These are phyloP conservation scores for Colletotrichum sojae DNA, from an alignment of 2,329 filamentous ascomycete species.

Conservation along the genomic window DNA sequence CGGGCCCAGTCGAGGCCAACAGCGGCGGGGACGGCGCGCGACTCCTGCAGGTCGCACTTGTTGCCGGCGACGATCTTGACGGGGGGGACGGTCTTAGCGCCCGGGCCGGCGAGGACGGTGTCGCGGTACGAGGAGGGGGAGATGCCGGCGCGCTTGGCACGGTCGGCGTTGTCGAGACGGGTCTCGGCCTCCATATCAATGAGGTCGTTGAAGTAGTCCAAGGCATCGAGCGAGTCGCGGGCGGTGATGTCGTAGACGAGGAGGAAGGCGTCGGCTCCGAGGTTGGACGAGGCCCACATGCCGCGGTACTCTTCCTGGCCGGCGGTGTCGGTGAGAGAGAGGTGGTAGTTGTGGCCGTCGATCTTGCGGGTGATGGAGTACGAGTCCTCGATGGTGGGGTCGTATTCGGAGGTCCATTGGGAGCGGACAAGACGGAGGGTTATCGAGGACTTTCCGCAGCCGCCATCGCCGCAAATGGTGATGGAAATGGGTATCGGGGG, in stretches of 20 bases:
- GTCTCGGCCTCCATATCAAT: constrained; percentile 87
- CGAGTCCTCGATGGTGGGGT: constrained; percentile 86
- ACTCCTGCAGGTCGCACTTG: constrained; percentile 85
- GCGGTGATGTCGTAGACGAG: constrained; percentile 91
- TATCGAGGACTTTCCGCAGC: constrained; percentile 88
- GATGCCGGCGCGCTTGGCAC: constrained; percentile 62
- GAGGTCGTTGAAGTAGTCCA: constrained; percentile 85
- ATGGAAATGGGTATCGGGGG: constrained; percentile 75
- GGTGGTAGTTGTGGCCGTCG: constrained; percentile 85
- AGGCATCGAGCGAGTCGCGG: constrained; percentile 75
- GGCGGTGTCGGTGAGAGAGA: constrained; percentile 85
- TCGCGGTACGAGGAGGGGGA: constrained; percentile 48
- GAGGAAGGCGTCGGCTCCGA: constrained; percentile 85
- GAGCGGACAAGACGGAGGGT: constrained; percentile 86
- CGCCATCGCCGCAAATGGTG: constrained; percentile 89
- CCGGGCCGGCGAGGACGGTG: constrained; percentile 50
- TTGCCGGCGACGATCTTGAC: constrained; percentile 89
- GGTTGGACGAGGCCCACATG: constrained; percentile 86
- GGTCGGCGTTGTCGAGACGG: constrained; percentile 72
- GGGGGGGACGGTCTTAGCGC: constrained; percentile 72
- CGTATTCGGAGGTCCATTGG: constrained; percentile 88
- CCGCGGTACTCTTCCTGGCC: constrained; percentile 93
- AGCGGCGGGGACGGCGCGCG: constrained; percentile 77
- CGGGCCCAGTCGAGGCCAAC: constrained; percentile 84
- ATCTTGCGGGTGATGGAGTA: constrained; percentile 86